Evolutionary conservation across 2,329 filamentous ascomycete genomes (phyloP).

Genomic region (Colletotrichum nymphaeae): DNA sequence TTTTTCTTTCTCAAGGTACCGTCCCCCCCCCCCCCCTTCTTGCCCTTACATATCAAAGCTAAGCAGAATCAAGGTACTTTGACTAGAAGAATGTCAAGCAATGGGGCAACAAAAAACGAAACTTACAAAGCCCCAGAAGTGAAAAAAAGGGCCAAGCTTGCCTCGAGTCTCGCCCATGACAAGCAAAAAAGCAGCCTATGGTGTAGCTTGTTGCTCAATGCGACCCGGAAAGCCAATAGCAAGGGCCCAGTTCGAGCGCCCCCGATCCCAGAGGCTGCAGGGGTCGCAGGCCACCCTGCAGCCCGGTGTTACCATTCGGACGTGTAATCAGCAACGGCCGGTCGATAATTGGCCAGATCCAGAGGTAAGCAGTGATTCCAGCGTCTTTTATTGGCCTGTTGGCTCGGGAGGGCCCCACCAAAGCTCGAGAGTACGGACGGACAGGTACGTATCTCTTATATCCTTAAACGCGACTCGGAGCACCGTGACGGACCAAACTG

Average conservation of each 20-base stretch:
- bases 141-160: neutral
- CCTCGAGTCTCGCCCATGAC: neutral
- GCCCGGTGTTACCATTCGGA: conserved; percentile 13
- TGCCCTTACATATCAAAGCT: neutral
- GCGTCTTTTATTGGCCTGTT: conserved; percentile 1
- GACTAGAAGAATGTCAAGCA: neutral
- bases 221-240: neutral
- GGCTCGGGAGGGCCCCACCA: conserved; percentile 3
- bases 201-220: neutral
- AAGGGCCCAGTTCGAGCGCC: neutral
- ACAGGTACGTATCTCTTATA: no score
- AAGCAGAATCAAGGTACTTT: neutral
- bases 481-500: neutral
- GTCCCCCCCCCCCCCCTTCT: neutral
- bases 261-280: neutral
- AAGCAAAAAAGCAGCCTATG: neutral
- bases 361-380: neutral
- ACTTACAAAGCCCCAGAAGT: conserved; percentile 15
- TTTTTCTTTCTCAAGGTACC: neutral
- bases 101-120: neutral
- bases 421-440: neutral
- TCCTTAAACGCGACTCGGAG: neutral
- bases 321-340: conserved; percentile 23
- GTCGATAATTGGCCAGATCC: neutral
- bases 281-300: neutral